phyloP scores from a whole-genome alignment of 106 monocot genomes.

The Dendrobium catenatum region DNA sequence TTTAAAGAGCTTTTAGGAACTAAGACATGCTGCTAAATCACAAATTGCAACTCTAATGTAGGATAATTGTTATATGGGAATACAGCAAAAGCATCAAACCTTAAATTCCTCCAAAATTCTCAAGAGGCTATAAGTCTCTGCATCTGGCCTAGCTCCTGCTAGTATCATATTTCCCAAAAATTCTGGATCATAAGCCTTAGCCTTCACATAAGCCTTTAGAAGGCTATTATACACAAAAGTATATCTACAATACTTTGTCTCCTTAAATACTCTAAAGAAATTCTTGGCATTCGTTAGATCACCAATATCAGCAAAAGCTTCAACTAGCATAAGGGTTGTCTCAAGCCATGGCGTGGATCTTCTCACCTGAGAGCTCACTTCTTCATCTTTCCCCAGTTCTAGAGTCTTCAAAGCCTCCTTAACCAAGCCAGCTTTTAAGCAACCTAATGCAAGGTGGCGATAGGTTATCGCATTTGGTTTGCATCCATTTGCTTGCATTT shows the following conservation, averaged over 20 bases:
- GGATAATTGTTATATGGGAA: not conserved
- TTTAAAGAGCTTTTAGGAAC: too few relatives aligned
- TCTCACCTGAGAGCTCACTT: constrained; percentile 49
- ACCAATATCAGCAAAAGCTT: constrained; percentile 58
- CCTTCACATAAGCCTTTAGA: constrained; percentile 69
- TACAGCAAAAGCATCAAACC: not conserved
- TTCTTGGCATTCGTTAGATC: constrained; percentile 55
- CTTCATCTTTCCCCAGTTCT: constrained; percentile 41
- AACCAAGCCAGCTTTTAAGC: constrained; percentile 60
- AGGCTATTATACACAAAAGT: constrained; percentile 78
- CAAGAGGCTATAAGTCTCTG: constrained; percentile 89
- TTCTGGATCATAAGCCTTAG: constrained; percentile 66
- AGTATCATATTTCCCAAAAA: constrained; percentile 82
- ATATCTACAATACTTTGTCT: constrained; percentile 63
- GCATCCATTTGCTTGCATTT: constrained; percentile 65
- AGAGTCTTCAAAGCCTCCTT: constrained; percentile 69
- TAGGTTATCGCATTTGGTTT: constrained; percentile 93
- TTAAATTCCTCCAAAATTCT: constrained; percentile 62
- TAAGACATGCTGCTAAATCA: too few relatives aligned
- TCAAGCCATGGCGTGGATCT: constrained; percentile 91
- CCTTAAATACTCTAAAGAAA: constrained; percentile 65
- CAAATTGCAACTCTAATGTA: too few relatives aligned
- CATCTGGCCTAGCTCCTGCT: constrained; percentile 78
- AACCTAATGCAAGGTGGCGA: constrained; percentile 79
- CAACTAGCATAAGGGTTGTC: constrained; percentile 55